Evolutionary conservation across 352 stramenopile genomes (phyloP).

Genomic region (Phytophthora lateralis): DNA sequence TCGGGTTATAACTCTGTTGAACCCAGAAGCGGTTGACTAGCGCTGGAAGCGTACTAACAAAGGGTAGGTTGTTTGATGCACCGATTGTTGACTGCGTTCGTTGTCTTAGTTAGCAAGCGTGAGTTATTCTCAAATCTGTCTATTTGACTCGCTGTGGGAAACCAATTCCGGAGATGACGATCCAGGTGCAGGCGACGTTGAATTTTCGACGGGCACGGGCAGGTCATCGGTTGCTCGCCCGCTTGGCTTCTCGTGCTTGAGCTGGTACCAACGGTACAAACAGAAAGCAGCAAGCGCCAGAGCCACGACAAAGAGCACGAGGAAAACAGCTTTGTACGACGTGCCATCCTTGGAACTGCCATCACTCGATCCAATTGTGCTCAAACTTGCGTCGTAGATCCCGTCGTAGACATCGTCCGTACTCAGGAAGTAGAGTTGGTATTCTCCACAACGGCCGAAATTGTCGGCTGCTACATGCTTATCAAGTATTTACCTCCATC

Average conservation of each 20-base stretch:
- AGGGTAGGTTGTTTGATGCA: too few relatives aligned
- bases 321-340: constrained; percentile 46
- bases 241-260: constrained; percentile 20
- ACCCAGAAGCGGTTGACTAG: neutral
- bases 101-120: too few relatives aligned
- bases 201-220: constrained; percentile 9
- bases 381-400: constrained; percentile 23
- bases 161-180: neutral
- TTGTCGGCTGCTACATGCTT: constrained; percentile 3
- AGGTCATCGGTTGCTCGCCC: constrained; percentile 6
- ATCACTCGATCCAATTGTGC: neutral
- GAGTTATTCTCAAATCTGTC: neutral
- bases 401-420: constrained; percentile 45
- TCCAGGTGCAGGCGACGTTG: neutral
- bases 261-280: constrained; percentile 22
- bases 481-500: neutral
- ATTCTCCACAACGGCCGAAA: constrained; percentile 1
- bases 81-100: too few relatives aligned
- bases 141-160: neutral
- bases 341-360: constrained; percentile 13
- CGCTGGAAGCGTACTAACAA: too few relatives aligned
- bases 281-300: constrained; percentile 30
- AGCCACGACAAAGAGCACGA: constrained; percentile 44
- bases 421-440: constrained; percentile 32
- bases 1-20: neutral